phyloP scores from a whole-genome alignment of 176 grass and related monocot species.

The Triticum monococcum region DNA sequence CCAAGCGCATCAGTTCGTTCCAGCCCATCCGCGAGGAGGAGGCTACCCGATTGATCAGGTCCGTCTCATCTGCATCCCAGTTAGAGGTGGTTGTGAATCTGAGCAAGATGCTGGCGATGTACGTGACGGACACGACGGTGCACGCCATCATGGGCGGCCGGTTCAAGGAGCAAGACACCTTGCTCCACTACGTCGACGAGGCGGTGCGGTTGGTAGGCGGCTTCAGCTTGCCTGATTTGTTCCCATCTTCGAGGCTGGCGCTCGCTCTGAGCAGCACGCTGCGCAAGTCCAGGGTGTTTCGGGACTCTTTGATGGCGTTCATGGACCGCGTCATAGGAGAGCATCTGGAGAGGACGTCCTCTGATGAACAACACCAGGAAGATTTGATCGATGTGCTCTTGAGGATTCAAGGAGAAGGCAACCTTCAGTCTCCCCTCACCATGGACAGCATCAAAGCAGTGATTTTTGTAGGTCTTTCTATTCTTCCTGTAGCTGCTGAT shows the following conservation, averaged over 20 bases:
- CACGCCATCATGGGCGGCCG: neutral
- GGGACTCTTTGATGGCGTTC: neutral
- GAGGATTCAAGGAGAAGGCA: neutral
- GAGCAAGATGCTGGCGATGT: neutral
- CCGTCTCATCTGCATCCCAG: neutral
- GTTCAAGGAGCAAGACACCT: neutral
- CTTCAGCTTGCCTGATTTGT: neutral
- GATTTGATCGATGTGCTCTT: neutral
- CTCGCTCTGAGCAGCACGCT: neutral
- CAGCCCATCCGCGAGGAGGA: no score
- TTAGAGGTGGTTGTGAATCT: neutral
- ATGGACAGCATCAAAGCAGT: neutral
- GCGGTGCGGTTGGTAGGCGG: neutral
- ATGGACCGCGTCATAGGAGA: neutral
- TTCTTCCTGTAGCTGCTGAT: no score
- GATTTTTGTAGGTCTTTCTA: neutral
- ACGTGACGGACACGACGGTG: neutral
- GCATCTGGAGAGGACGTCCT: neutral
- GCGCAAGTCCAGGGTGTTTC: neutral
- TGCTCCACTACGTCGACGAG: neutral
- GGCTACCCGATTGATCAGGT: neutral
- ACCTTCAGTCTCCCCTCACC: neutral
- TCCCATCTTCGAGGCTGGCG: neutral
- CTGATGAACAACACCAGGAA: neutral
- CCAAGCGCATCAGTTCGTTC: no score